phyloP scores from a whole-genome alignment of 306 rosid species.

The Trichosanthes cucumerina region DNA sequence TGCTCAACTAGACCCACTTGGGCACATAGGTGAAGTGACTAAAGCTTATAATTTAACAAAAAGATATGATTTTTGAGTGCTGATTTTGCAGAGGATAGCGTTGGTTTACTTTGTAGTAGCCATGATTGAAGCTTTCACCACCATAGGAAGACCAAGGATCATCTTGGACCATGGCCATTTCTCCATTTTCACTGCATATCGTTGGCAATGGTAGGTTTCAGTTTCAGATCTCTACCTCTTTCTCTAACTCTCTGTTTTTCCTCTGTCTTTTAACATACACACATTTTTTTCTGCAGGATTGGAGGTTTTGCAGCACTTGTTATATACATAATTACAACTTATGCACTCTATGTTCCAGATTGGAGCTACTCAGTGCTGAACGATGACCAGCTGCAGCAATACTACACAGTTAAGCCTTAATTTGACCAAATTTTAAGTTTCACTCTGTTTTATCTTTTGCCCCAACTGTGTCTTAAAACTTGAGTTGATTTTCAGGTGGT shows the following conservation, averaged over 20 bases:
- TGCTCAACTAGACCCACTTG: too few species aligned
- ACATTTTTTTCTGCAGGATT: conserved; percentile 38
- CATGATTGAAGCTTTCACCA: conserved; percentile 58
- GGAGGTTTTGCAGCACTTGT: conserved; percentile 65
- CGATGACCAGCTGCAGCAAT: not conserved
- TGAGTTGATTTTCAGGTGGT: conserved; percentile 31
- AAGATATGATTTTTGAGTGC: not conserved
- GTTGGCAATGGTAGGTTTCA: conserved; percentile 66
- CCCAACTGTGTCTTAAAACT: not conserved
- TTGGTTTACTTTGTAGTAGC: conserved; percentile 73
- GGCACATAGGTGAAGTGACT: too few species aligned
- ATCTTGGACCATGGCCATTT: conserved; percentile 28
- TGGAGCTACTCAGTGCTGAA: conserved; percentile 50
- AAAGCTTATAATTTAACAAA: not conserved
- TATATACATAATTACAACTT: conserved; percentile 65
- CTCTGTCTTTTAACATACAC: not conserved
- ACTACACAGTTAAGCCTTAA: conserved; percentile 39
- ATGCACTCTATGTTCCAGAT: conserved; percentile 59
- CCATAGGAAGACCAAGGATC: conserved; percentile 52
- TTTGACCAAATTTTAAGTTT: not conserved
- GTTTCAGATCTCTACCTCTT: not conserved
- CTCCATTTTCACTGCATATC: conserved; percentile 60
- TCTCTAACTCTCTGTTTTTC: not conserved
- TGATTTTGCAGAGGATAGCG: conserved; percentile 64
- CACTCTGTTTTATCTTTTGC: not conserved